Evolutionary conservation across 345 rosid genomes (phyloP), one percentile per base, ranked within the genome.

Genomic region (Passiflora organensis): DNA sequence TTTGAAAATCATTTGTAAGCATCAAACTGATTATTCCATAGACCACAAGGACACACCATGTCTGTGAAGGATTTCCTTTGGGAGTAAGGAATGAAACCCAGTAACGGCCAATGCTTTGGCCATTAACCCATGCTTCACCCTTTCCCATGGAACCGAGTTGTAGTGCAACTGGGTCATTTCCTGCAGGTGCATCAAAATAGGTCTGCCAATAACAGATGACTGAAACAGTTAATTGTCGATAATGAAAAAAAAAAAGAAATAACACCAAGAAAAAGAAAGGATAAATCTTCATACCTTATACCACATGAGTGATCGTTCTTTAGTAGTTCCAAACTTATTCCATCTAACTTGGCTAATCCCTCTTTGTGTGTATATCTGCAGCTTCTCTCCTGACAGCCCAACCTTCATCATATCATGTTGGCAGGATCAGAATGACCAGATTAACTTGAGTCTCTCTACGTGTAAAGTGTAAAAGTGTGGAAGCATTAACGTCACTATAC

Each of bases 101-200:
- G 45, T 79, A 85, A 44, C 94, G 80, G 51, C 91, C 91, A 28
- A 88, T 83, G 67, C 89, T 85, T 50, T 75, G 88, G 13, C 91
- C 91, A 23, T 88, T 85, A 53, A 88, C 76, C 88, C 90, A 88
- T 56, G 77, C 83, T 78, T 88, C 85, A 19, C 94, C 96, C 65
- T 88, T 88, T 58, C 94, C 89, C 94, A 88, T 85, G 52, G 88
- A 67, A 17, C 60, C 68, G 45, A 83, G 76, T 73, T 88, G 80
- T 67, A 88, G 32, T 22, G 80, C 77, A 16, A 83, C 70, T 19
- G 91, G 82, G 45, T 81, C 86, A 18, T 51, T 64, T 62, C 86
- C 83, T 18, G 67, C 43, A 13, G 96, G 91, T 11, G 83, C 82
- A 55, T 85, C 77, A 51, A 85, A 85, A 32, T 44, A 14, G 1